Evolutionary conservation across 306 rosid genomes (phyloP), one percentile per base, ranked within the genome.

Genomic region (Gastrolobium bilobum): DNA sequence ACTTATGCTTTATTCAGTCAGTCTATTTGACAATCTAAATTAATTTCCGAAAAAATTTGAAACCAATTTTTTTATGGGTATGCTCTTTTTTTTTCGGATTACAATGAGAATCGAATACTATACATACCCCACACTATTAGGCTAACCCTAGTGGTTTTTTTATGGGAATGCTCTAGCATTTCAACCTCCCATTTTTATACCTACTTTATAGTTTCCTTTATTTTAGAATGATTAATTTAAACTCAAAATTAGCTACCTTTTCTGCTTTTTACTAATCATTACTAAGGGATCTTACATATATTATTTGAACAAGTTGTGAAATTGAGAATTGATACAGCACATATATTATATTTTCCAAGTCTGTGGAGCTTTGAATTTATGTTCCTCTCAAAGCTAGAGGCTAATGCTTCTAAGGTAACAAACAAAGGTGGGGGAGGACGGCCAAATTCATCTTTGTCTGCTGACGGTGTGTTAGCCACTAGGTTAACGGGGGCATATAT

Each of bases 391-490:
- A 26, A 81, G 78, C 15, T 58, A 81, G 78, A 89, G 86, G 69
- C 83, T 76, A 48, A n/a, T 29, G 42, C 48, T 75, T 67, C 39
- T 30, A 74, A 54, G 58, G 34, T 73, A 62, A 68, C 68, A 71
- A 42, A 40, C 35, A 50, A 70, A 83, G 62, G 84, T 84, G 59
- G 81, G 77, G 72, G 72, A 79, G 86, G 76, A 69, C 81, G 87
- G 88, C 87, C 82, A 69, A 69, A 47, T 79, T 59, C 43, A 76
- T 77, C 77, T 83, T 87, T 77, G 88, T 85, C 66, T 14, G 88
- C 81, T 91, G 88, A 92, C 90, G 82, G 95, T 88, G 95, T 85
- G 82, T 79, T 75, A 73, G 85, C 90, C 93, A 88, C 92, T 90
- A 70, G 69, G 74, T 78, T 59, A 62, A 54, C 60, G 58, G 69